Evolutionary conservation across 1,284 basidiomycete genomes (phyloP).

Genomic region (Schizophyllum amplum): DNA sequence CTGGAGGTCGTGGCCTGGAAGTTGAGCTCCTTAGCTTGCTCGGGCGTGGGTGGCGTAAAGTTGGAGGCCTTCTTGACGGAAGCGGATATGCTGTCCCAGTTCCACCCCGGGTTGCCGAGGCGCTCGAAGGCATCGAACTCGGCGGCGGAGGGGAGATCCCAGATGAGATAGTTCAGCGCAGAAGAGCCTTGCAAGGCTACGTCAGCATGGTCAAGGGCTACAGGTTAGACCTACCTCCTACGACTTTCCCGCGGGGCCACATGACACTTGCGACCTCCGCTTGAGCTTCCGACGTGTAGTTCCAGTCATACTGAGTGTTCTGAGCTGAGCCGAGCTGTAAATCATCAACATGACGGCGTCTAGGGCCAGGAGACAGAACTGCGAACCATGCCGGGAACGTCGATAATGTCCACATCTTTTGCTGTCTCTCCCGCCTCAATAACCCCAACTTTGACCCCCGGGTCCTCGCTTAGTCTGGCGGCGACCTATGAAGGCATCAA

Average conservation of each 20-base stretch:
- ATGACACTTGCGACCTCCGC: neutral
- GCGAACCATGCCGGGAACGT: neutral
- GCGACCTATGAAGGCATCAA: neutral
- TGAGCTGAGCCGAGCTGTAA: neutral
- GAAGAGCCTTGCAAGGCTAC: neutral
- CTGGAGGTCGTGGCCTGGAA: no score
- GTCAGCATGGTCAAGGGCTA: neutral
- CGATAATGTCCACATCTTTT: neutral
- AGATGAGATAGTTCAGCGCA: constrained; percentile 4
- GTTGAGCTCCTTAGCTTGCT: neutral
- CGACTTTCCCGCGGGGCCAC: neutral
- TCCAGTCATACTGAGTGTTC: constrained; percentile 3
- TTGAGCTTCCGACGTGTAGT: constrained; percentile 3
- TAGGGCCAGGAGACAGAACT: neutral
- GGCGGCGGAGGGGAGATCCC: neutral
- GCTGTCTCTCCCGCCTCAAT: constrained; percentile 5
- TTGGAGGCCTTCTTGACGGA: constrained; percentile 12
- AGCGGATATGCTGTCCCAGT: constrained; percentile 8
- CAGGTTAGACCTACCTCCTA: neutral
- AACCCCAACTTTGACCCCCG: constrained; percentile 1
- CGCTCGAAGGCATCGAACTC: constrained; percentile 8
- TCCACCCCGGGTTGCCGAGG: constrained; percentile 13
- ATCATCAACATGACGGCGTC: neutral
- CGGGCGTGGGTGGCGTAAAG: neutral
- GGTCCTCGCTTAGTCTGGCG: neutral